Conservation (phyloP, 495 filamentous ascomycete genomes). For the Penicillium mononematosum region DNA sequence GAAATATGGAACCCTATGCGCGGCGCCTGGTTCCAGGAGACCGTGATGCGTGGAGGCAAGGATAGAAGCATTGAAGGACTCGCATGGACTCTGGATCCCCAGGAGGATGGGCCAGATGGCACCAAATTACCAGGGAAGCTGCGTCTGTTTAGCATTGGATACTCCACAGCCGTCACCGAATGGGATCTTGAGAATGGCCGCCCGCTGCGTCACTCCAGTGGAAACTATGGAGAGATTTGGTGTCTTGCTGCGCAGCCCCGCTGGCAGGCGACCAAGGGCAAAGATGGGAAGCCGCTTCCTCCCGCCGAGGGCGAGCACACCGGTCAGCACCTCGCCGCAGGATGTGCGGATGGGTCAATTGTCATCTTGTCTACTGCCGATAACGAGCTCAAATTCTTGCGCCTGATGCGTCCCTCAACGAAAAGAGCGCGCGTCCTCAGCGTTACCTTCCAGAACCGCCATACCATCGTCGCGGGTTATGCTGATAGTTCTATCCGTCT, state of each 20-base stretch:
- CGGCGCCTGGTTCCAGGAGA: constrained; percentile 88
- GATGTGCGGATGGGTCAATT: constrained; percentile 88
- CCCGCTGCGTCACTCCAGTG: constrained; percentile 77
- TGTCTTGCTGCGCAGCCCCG: constrained; percentile 86
- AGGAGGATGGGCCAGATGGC: constrained; percentile 61
- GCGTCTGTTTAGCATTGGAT: constrained; percentile 94
- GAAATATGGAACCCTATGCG: constrained; percentile 95
- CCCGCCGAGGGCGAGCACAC: constrained; percentile 45
- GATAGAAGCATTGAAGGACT: constrained; percentile 87
- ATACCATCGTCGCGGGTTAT: constrained; percentile 83
- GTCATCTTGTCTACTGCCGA: constrained; percentile 83
- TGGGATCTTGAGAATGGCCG: constrained; percentile 82
- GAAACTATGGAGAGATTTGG: constrained; percentile 96
- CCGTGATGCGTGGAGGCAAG: constrained; percentile 76
- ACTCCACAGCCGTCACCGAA: constrained; percentile 86
- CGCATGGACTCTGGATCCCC: constrained; percentile 86
- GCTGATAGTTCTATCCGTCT: constrained; percentile 89
- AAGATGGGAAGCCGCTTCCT: constrained; percentile 33
- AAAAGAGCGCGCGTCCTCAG: constrained; percentile 86
- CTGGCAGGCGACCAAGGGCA: constrained; percentile 40
- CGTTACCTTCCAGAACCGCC: constrained; percentile 79
- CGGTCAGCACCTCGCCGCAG: constrained; percentile 77
- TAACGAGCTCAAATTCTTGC: constrained; percentile 69
- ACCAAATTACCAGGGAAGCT: constrained; percentile 67
- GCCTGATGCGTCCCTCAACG: constrained; percentile 67